Conservation (phyloP, 306 rosid species). For the Prunus fruticosa region DNA sequence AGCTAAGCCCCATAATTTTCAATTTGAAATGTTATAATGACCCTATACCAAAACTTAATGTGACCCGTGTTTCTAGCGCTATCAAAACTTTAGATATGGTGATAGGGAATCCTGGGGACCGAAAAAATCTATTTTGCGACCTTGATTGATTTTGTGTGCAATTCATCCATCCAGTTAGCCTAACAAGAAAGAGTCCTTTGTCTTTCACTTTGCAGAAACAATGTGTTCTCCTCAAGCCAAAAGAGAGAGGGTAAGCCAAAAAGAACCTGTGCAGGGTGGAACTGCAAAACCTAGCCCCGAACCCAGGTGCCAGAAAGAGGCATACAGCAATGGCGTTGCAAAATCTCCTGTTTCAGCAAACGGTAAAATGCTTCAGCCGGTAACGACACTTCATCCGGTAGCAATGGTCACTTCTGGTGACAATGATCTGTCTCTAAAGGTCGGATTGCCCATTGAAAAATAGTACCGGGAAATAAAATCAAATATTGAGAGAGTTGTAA, state of each 20-base stretch:
- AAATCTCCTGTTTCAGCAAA: conserved; percentile 32
- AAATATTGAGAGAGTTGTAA: not conserved
- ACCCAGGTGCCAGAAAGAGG: conserved; percentile 25
- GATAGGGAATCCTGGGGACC: not conserved
- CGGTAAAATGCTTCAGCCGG: conserved; percentile 17
- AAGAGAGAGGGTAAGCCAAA: conserved; percentile 26
- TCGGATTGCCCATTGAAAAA: conserved; percentile 16
- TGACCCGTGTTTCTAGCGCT: not conserved
- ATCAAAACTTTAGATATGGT: not conserved
- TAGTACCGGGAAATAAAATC: conserved; percentile 6
- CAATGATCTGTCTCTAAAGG: conserved; percentile 34
- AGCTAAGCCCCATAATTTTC: not conserved
- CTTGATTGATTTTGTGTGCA: conserved; percentile 6
- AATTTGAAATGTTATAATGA: not conserved
- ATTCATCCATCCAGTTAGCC: not conserved
- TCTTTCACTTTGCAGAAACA: conserved; percentile 43
- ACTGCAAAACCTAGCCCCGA: conserved; percentile 28
- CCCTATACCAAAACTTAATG: not conserved
- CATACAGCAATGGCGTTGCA: conserved; percentile 26
- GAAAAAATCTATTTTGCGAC: conserved; percentile 7
- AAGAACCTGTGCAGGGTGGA: conserved; percentile 26
- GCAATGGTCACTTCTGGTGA: conserved; percentile 26
- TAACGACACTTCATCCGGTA: conserved; percentile 21
- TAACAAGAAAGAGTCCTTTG: conserved; percentile 8
- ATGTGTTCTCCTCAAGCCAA: conserved; percentile 34